Evolutionary conservation across 2,329 filamentous ascomycete genomes (phyloP), one percentile per base, ranked within the genome.

Genomic region (Ascochyta lentis): DNA sequence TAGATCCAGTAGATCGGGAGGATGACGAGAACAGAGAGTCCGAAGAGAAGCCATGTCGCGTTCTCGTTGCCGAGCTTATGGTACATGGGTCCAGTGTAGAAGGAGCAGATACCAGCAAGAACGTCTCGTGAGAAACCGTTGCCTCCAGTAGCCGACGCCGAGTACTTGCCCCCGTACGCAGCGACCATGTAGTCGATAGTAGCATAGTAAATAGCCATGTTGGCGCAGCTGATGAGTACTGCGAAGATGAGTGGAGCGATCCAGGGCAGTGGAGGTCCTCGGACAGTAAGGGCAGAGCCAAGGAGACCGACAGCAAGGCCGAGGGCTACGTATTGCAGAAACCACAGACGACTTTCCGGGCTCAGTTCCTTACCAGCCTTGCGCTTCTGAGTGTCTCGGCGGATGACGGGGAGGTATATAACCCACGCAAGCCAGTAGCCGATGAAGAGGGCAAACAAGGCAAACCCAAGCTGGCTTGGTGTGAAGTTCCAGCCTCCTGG

Each of bases 141-240:
- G 13, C 89, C 89, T 38, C 89, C 89, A 0, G 89, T 92, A 0
- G 89, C 89, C 0, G 88, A 91, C 1, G 89, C 89, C 5, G 88
- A 85, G 71, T 90, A 92, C 37, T 59, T 63, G 0, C 85, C 85
- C 0, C 89, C 89, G 62, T 91, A 89, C 0, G 88, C 85, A 38
- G 86, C 87, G 13, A 91, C 84, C 86, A 91, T 91, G 77, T 92
- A 92, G 71, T 92, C 88, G 57, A 91, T 89, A 0, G 89, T 91
- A 0, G 87, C 87, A 83, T 89, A 90, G 76, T 91, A 90, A 52
- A 90, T 89, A 26, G 83, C 78, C 59, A 88, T 89, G 45, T 71
- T 92, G 40, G 89, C 89, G 48, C 91, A 86, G 19, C 89, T 89
- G 49, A 92, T 86, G 6, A 71, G 49, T 16, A 69, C 52, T 26